These are phyloP conservation scores for Cardamine chenopodiifolia DNA, from an alignment of 345 rosid genomes.

Conservation along the genomic window DNA sequence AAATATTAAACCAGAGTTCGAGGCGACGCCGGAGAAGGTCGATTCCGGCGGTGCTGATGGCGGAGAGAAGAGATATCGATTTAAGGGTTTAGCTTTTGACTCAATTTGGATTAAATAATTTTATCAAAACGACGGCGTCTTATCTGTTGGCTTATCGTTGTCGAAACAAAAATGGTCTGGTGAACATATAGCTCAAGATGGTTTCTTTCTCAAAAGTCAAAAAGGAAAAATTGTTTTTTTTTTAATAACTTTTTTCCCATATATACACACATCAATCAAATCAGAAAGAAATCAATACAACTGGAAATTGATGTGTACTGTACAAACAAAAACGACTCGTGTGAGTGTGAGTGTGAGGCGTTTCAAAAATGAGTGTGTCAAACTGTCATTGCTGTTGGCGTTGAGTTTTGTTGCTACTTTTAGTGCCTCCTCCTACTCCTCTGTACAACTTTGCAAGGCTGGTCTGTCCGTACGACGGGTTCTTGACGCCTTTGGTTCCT, in stretches of 20 bases:
- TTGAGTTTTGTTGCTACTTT: conserved; percentile 36
- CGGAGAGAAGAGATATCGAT: not conserved
- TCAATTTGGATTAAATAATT: not conserved
- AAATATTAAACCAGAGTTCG: not conserved
- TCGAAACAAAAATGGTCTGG: not conserved
- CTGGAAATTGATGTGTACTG: conserved; percentile 26
- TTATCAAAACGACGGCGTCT: not conserved
- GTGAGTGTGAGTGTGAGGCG: conserved; percentile 31
- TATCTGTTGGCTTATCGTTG: not conserved
- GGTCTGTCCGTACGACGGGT: conserved; percentile 28
- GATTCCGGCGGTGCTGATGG: conserved; percentile 13
- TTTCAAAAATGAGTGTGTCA: not conserved
- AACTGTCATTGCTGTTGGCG: conserved; percentile 35
- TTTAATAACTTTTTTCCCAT: not conserved
- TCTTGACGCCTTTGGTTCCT: conserved; percentile 32
- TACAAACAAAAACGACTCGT: conserved; percentile 6
- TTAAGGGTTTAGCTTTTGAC: not conserved
- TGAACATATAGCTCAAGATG: not conserved
- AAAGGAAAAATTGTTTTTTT: not conserved
- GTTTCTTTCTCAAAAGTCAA: too few species aligned
- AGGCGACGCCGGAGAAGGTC: not conserved
- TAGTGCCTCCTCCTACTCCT: conserved; percentile 33
- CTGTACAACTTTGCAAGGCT: conserved; percentile 34
- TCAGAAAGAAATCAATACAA: conserved; percentile 4
- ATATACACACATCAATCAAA: conserved; percentile 36